A percentile compares a stretch with the other conserved stretches of the same genome.
phyloP scores from a whole-genome alignment of 2,329 filamentous ascomycete genomes.

The Colletotrichum euphorbiae region DNA sequence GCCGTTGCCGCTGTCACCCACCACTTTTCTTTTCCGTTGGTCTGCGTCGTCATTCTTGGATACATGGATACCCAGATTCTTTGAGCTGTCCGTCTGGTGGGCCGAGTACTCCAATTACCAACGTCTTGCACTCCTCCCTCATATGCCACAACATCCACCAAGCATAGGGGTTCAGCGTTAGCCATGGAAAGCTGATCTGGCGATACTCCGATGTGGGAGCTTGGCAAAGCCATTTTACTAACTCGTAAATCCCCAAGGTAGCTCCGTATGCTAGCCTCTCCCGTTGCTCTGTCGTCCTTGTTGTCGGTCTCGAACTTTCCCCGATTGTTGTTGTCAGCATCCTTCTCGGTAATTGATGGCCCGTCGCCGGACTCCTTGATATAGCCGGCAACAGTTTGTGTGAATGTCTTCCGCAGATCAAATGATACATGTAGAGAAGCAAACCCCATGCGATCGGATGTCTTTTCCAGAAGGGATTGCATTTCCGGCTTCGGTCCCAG shows the following conservation, averaged over 20 bases:
- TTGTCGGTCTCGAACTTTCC: neutral
- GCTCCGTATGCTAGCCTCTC: neutral
- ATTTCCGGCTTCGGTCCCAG: neutral
- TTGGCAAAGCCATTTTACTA: neutral
- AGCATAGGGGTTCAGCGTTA: neutral
- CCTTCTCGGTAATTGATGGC: neutral
- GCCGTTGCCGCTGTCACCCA: too few relatives aligned
- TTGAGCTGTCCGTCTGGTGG: neutral
- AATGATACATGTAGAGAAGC: constrained; percentile 50
- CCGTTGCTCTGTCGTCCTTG: neutral
- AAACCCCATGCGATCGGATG: constrained; percentile 38
- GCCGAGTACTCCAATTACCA: neutral
- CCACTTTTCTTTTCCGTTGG: too few relatives aligned
- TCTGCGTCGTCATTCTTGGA: too few relatives aligned
- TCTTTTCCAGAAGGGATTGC: neutral
- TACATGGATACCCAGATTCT: neutral
- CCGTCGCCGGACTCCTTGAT: too few relatives aligned
- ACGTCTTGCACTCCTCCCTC: neutral
- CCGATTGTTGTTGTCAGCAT: neutral
- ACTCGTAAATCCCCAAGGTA: neutral
- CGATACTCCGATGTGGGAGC: neutral
- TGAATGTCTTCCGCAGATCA: constrained; percentile 47
- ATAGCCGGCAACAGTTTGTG: constrained; percentile 46
- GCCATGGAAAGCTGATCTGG: neutral
- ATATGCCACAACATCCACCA: neutral